Evolutionary conservation across 1,284 basidiomycete species (phyloP), one percentile per base, ranked within the genome.

Genomic region (Microbotryum violaceum): DNA sequence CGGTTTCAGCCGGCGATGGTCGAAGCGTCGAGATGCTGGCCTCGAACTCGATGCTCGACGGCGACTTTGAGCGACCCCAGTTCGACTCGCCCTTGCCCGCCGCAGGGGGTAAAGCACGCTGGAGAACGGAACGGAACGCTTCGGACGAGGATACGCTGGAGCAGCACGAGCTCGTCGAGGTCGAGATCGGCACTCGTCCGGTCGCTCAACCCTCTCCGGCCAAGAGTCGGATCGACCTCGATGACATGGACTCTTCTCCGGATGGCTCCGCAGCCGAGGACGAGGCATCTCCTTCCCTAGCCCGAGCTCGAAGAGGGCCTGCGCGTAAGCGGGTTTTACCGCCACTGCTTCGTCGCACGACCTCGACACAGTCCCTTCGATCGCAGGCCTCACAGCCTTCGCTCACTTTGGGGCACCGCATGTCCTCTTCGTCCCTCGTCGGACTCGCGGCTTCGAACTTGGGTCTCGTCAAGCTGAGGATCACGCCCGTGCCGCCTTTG

Each of bases 61-160:
- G 21, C 18, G 14, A 37, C 6, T 5, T 20, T 21, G 20, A 6
- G 14, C 14, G 7, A 4, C 33, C 45, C 3, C 49, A 42, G 23
- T 18, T n/a, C 21, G 48, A 53, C 9, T 46, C 60, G 18, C 60
- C 60, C 7, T 21, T 61, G 14, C 60, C 60, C 1, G 60, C 49
- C 1, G 12, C 31, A 4, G 55, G 55, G 7, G 44, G 60, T 3
- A 20, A 33, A n/a, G 60, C 60, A 7, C 50, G 60, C 31, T 61
- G 60, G 54, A 29, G 49, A 12, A 61, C 60, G 1, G 33, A 46
- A 4, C 44, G 60, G 25, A 45, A 27, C 44, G 23, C 10, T 3
- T 42, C 44, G 7, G 44, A 37, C 23, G 21, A 37, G 33, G 27
- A 29, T 37, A 3, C 44, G 52, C 9, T 31, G 46, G 33, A 48